Base-by-base conservation (phyloP, 2,329 filamentous ascomycete genomes). In the Curvularia sp. region DNA sequence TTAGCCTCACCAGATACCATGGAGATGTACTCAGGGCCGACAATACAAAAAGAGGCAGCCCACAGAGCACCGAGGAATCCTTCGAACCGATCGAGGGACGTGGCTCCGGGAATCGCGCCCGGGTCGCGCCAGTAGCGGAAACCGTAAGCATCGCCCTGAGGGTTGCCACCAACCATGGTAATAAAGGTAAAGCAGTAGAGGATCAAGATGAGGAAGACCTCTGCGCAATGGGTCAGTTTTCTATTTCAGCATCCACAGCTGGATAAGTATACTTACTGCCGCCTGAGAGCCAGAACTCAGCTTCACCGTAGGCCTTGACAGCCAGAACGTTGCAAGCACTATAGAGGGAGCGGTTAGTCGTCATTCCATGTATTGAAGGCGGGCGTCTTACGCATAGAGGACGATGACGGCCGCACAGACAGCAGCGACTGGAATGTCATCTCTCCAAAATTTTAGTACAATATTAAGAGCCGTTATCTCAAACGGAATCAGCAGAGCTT, bases 401-500 rank as follows among this genome's bases (percentile, higher is more conserved):
- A 79, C 72, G 33, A 82, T 79, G 56, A 76, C 75, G 30, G 71
- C 78, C 26, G 77, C 72, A 54, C 75, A 76, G 20, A 81, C 75
- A 53, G 78, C 75, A 48, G 75, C 62, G 68, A 80, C 63, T 50
- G 76, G 74, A 20, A 81, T 81, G 48, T 81, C 75, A 61, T 82
- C 76, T 65, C 77, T 87, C 77, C 77, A 79, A 55, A 71, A 79
- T 26, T 62, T 66, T 42, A 79, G 57, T 22, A 79, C 72, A 31
- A 78, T 65, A 55, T 77, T 78, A 54, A 77, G 68, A n/a, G 77
- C 77, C 0, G 81, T 80, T 53, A 85, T 84, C 58, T 85, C 83
- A 57, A 82, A 83, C 0, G 82, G 82, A 4, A 84, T 82, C 1
- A 84, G 73, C 9, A 84, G 56, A 1, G 81, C 77, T 64, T 85